A percentile compares a stretch with the other conserved stretches of the same genome.
phyloP scores from a whole-genome alignment of 257 asterid genomes.

The Avicennia marina region DNA sequence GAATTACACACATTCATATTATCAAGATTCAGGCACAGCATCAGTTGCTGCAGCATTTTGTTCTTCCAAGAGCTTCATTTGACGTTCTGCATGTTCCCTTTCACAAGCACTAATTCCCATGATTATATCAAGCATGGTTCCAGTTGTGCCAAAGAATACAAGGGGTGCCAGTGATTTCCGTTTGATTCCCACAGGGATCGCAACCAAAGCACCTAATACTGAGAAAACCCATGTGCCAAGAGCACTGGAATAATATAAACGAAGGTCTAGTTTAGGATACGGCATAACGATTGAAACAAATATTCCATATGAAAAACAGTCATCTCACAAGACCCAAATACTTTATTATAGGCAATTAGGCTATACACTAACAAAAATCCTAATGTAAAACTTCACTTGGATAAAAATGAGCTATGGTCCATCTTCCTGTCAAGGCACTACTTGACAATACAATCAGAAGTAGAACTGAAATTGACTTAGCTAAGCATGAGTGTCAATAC shows the following conservation, averaged over 20 bases:
- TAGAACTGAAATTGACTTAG: too few relatives aligned
- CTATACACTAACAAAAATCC: neutral
- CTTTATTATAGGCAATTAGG: neutral
- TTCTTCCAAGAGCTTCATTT: slow-evolving; percentile 72
- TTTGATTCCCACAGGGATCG: slow-evolving; percentile 92
- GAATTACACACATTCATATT: neutral
- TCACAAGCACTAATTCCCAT: slow-evolving; percentile 92
- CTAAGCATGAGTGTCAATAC: too few relatives aligned
- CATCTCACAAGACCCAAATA: neutral
- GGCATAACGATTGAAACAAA: neutral
- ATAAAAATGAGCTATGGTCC: too few relatives aligned
- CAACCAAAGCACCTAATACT: slow-evolving; percentile 82
- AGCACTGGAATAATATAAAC: slow-evolving; percentile 44
- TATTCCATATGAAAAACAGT: neutral
- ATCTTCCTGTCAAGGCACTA: too few relatives aligned
- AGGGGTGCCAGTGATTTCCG: slow-evolving; percentile 83
- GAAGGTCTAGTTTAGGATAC: neutral
- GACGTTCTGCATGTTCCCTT: slow-evolving; percentile 91
- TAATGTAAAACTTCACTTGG: neutral
- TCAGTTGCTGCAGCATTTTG: slow-evolving; percentile 36
- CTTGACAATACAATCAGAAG: too few relatives aligned
- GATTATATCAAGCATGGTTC: slow-evolving; percentile 93
- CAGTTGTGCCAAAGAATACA: slow-evolving; percentile 93
- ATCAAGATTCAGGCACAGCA: slow-evolving; percentile 37
- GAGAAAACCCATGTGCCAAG: slow-evolving; percentile 97